Conservation (phyloP, 495 filamentous ascomycete genomes). For the Staphylotrichum longicolle region DNA sequence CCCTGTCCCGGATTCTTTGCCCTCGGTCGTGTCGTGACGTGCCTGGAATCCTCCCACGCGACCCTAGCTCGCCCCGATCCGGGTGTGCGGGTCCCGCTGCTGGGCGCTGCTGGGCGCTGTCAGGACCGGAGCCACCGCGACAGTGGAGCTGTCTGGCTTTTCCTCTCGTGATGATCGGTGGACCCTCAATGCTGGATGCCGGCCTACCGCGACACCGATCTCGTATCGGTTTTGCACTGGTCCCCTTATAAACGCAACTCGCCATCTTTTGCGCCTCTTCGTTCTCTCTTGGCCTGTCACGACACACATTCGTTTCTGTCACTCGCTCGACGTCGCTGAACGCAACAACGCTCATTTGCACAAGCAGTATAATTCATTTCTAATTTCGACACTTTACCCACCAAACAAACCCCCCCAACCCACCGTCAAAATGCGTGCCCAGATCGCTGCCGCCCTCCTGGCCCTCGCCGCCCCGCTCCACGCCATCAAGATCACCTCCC, state of each 20-base stretch:
- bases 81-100: background rate
- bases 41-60: too few relatives aligned
- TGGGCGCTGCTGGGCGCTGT: too few relatives aligned
- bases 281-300: background rate
- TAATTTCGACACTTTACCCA: background rate
- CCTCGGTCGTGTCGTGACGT: background rate
- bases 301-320: constrained; percentile 4
- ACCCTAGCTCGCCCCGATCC: background rate
- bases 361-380: too few relatives aligned
- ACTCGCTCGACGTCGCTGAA: background rate
- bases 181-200: constrained; percentile 5
- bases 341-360: background rate
- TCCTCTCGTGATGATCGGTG: constrained; percentile 10
- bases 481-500: constrained; percentile 32
- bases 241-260: background rate
- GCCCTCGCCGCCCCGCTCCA: constrained; percentile 20
- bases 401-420: background rate
- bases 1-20: background rate
- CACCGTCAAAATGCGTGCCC: constrained; percentile 29
- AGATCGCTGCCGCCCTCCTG: constrained; percentile 25
- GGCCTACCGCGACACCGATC: background rate
- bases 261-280: background rate
- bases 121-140: background rate
- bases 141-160: constrained; percentile 8
- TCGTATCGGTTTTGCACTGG: background rate